Conservation (phyloP, 2,329 filamentous ascomycete species). For the Lecanosticta acicola region DNA sequence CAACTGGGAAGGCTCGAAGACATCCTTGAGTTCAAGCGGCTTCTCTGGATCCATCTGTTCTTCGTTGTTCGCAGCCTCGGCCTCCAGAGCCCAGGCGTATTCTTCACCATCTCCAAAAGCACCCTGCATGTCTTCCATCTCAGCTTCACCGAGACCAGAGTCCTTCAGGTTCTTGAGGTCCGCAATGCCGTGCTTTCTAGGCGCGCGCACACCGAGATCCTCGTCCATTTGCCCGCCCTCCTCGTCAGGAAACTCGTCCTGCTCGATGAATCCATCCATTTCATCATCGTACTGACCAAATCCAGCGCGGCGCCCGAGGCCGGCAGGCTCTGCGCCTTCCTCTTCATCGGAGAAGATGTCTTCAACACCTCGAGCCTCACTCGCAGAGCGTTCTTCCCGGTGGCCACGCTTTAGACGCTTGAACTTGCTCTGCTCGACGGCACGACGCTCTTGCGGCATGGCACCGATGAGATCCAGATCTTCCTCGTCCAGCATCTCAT, state of each 20-base stretch:
- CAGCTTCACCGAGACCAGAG: slow-evolving; percentile 76
- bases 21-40: slow-evolving; percentile 87
- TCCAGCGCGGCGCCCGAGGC: slow-evolving; percentile 37
- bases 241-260: slow-evolving; percentile 86
- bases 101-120: slow-evolving; percentile 96
- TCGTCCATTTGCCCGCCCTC: slow-evolving; percentile 71
- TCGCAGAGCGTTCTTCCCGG: slow-evolving; percentile 59
- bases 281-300: slow-evolving; percentile 62
- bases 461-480: slow-evolving; percentile 93
- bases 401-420: slow-evolving; percentile 94
- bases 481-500: slow-evolving; percentile 82
- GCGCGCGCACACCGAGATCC: slow-evolving; percentile 81
- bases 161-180: slow-evolving; percentile 63
- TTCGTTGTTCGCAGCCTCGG: slow-evolving; percentile 78
- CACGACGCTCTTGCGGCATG: slow-evolving; percentile 62
- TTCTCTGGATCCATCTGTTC: slow-evolving; percentile 73
- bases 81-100: slow-evolving; percentile 87
- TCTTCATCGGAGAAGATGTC: slow-evolving; percentile 97
- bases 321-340: slow-evolving; percentile 52
- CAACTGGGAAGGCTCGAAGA: slow-evolving; percentile 94
- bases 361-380: slow-evolving; percentile 67
- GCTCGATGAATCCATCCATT: slow-evolving; percentile 90
- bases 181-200: slow-evolving; percentile 62
- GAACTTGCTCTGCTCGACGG: slow-evolving; percentile 72
- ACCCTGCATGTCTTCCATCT: slow-evolving; percentile 89